Conservation (phyloP, 257 asterid genomes). For the Rhazya stricta region DNA sequence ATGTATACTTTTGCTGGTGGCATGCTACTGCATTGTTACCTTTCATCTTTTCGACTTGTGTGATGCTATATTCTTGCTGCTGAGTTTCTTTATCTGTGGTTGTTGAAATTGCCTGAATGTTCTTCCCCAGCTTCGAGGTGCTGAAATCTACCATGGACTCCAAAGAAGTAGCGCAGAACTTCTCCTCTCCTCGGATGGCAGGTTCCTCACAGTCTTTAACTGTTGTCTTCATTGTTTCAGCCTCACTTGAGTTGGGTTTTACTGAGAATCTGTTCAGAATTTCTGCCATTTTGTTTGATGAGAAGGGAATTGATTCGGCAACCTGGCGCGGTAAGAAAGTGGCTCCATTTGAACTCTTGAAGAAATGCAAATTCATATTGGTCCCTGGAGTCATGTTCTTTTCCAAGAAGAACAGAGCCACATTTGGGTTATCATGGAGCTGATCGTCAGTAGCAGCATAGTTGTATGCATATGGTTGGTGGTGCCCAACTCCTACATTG, state of each 20-base stretch:
- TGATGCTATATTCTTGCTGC: constrained; percentile 32
- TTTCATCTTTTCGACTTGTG: constrained; percentile 32
- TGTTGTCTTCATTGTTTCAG: constrained; percentile 49
- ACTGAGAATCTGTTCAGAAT: constrained; percentile 42
- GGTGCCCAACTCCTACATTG: background rate
- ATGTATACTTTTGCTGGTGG: constrained; percentile 58
- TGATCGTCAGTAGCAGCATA: constrained; percentile 38
- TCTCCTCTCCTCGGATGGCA: constrained; percentile 52
- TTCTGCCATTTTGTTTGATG: constrained; percentile 43
- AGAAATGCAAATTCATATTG: constrained; percentile 44
- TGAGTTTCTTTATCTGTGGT: constrained; percentile 24
- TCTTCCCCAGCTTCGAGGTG: constrained; percentile 51
- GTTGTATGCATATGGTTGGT: background rate
- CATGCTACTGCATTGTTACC: constrained; percentile 49
- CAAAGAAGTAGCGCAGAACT: constrained; percentile 68
- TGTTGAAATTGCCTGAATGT: constrained; percentile 55
- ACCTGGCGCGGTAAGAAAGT: constrained; percentile 51
- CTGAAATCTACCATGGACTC: constrained; percentile 83
- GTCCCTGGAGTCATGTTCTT: constrained; percentile 49
- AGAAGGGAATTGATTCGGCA: constrained; percentile 61
- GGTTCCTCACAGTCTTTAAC: constrained; percentile 58
- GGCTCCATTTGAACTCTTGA: constrained; percentile 27
- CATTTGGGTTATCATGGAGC: constrained; percentile 47
- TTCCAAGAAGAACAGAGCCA: constrained; percentile 58
- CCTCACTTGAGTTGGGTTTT: constrained; percentile 42